Conservation (phyloP, 1,139 yeast species). For the Kodamaea derodonti region DNA sequence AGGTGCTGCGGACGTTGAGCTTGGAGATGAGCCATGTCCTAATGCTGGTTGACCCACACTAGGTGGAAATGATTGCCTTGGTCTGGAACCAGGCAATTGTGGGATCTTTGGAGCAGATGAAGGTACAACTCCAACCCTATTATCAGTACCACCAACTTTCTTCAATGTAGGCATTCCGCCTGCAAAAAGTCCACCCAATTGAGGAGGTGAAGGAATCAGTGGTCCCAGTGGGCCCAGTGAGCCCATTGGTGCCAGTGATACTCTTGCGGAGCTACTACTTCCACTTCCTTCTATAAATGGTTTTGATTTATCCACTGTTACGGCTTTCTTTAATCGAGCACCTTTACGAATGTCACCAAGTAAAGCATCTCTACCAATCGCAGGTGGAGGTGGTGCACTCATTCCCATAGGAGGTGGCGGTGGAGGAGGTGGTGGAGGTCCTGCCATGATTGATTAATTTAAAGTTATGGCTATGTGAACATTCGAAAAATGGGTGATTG, state of each 20-base stretch:
- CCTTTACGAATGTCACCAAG: constrained; percentile 88
- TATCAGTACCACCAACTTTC: constrained; percentile 39
- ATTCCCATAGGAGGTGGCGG: constrained; percentile 13
- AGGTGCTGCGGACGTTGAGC: constrained; percentile 1
- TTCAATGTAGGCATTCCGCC: constrained; percentile 82
- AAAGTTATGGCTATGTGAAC: background rate
- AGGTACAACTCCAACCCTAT: constrained; percentile 42
- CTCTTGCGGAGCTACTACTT: constrained; percentile 12
- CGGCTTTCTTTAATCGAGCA: constrained; percentile 65
- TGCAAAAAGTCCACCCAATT: constrained; percentile 75
- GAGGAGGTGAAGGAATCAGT: constrained; percentile 44
- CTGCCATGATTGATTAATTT: constrained; percentile 18
- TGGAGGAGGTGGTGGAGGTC: constrained; percentile 19
- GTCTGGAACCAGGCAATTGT: constrained; percentile 13
- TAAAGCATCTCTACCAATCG: constrained; percentile 69
- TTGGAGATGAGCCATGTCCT: background rate
- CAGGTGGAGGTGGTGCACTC: constrained; percentile 27
- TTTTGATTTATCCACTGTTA: constrained; percentile 43
- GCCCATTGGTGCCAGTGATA: constrained; percentile 10
- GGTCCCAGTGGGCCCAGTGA: constrained; percentile 11
- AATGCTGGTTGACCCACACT: constrained; percentile 6
- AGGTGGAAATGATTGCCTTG: constrained; percentile 11
- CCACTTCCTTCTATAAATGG: constrained; percentile 33
- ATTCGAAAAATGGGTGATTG: background rate
- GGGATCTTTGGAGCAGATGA: constrained; percentile 37